phyloP scores from a whole-genome alignment of 148 eudicot genomes.

The Vaccinium darrowii region DNA sequence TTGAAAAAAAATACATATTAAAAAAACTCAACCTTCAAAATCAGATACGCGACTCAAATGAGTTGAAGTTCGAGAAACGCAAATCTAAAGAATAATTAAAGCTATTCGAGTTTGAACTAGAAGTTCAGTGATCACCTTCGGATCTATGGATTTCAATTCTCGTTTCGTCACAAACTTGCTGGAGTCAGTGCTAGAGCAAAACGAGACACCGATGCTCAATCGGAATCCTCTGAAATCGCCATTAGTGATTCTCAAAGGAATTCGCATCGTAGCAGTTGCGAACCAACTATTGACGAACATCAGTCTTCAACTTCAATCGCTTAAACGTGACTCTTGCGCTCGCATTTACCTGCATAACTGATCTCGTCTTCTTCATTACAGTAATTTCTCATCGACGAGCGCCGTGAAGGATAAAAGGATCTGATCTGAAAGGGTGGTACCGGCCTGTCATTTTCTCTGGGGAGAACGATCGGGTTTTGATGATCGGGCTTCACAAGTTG shows the following conservation, averaged over 20 bases:
- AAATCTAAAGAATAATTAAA: not conserved
- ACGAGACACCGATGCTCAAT: constrained; percentile 12
- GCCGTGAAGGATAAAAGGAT: too few species aligned
- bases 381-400: not conserved
- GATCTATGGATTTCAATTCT: constrained; percentile 26
- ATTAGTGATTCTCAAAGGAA: not conserved
- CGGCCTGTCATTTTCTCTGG: too few species aligned
- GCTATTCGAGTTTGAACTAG: not conserved
- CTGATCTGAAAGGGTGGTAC: too few species aligned
- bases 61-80: not conserved
- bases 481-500: too few species aligned
- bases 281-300: not conserved
- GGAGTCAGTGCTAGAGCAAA: constrained; percentile 11
- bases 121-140: constrained; percentile 24
- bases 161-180: not conserved
- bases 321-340: constrained; percentile 13
- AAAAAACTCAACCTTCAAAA: constrained; percentile 16
- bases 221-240: constrained; percentile 13
- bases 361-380: not conserved
- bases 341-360: constrained; percentile 12
- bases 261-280: not conserved
- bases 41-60: not conserved
- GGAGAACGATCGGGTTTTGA: too few species aligned
- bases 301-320: constrained; percentile 23
- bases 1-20: too few species aligned